These are phyloP conservation scores for Globisporangium megalacanthum DNA, from an alignment of 352 stramenopile genomes.

Conservation along the genomic window DNA sequence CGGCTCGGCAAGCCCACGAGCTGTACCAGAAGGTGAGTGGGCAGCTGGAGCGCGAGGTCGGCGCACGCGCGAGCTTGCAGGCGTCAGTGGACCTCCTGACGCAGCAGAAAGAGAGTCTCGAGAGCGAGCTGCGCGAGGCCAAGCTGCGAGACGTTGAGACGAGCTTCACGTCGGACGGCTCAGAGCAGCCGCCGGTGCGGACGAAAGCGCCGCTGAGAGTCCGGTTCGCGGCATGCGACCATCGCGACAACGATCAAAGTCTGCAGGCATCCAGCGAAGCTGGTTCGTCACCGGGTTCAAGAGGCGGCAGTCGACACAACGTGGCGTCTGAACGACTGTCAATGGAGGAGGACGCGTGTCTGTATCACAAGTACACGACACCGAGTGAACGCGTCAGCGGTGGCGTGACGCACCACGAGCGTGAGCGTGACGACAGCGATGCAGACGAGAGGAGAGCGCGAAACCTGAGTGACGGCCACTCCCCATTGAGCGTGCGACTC, in stretches of 20 bases:
- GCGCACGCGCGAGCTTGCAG: slow-evolving; percentile 38
- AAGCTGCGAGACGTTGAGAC: slow-evolving; percentile 39
- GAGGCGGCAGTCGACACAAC: neutral
- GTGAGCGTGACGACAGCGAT: neutral
- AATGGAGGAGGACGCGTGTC: slow-evolving; percentile 6
- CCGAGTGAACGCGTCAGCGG: neutral
- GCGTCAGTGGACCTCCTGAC: slow-evolving; percentile 32
- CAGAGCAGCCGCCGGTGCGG: neutral
- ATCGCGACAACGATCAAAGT: neutral
- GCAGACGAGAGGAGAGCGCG: neutral
- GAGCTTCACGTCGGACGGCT: slow-evolving; percentile 22
- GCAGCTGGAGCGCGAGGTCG: slow-evolving; percentile 51
- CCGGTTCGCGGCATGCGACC: slow-evolving; percentile 3
- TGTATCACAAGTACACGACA: slow-evolving; percentile 12
- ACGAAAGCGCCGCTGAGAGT: slow-evolving; percentile 1
- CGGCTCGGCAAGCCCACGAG: slow-evolving; percentile 51
- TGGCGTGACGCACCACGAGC: neutral
- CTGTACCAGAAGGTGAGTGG: slow-evolving; percentile 47
- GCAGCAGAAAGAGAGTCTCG: slow-evolving; percentile 30
- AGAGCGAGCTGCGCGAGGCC: slow-evolving; percentile 32
- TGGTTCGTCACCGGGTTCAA: neutral
- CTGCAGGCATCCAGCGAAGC: neutral
- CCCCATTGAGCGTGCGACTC: neutral
- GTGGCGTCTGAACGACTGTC: neutral
- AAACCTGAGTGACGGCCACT: neutral